Conservation (phyloP, 805 yeast genomes). For the Wickerhamiella parazyma region DNA sequence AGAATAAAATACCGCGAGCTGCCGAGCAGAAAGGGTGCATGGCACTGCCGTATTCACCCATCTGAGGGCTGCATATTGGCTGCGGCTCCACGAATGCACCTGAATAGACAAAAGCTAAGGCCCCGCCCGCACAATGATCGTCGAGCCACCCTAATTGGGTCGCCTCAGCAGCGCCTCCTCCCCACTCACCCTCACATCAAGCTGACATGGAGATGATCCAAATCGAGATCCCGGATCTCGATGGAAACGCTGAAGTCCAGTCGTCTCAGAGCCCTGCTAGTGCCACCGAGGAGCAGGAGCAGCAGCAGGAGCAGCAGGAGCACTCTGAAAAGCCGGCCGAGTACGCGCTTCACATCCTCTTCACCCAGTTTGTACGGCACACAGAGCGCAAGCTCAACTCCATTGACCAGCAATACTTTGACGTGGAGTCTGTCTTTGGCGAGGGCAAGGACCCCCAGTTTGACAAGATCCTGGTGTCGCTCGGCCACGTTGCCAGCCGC, state of each 20-base stretch:
- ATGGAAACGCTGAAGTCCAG: background rate
- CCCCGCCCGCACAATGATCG: too few relatives aligned
- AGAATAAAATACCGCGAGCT: too few relatives aligned
- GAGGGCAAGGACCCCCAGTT: slow-evolving; percentile 79
- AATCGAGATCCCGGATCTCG: slow-evolving; percentile 10
- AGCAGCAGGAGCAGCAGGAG: background rate
- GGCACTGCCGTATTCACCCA: too few relatives aligned
- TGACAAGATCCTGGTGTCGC: slow-evolving; percentile 70
- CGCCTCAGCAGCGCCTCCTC: too few relatives aligned
- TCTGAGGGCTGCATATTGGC: too few relatives aligned
- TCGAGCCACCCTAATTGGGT: too few relatives aligned
- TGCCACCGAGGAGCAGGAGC: background rate
- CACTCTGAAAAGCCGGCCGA: slow-evolving; percentile 31
- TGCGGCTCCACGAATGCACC: too few relatives aligned
- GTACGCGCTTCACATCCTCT: slow-evolving; percentile 84
- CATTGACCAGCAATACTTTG: slow-evolving; percentile 44
- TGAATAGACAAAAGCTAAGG: too few relatives aligned
- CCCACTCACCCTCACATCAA: background rate
- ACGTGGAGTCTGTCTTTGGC: slow-evolving; percentile 31
- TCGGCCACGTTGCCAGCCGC: slow-evolving; percentile 80
- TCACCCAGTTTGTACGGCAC: slow-evolving; percentile 87
- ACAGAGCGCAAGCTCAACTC: slow-evolving; percentile 85
- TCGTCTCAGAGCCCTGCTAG: background rate
- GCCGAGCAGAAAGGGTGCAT: too few relatives aligned
- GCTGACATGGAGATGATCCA: slow-evolving; percentile 25